Evolutionary conservation across 2,329 filamentous ascomycete genomes (phyloP).

Genomic region (Ophiostoma quercus): DNA sequence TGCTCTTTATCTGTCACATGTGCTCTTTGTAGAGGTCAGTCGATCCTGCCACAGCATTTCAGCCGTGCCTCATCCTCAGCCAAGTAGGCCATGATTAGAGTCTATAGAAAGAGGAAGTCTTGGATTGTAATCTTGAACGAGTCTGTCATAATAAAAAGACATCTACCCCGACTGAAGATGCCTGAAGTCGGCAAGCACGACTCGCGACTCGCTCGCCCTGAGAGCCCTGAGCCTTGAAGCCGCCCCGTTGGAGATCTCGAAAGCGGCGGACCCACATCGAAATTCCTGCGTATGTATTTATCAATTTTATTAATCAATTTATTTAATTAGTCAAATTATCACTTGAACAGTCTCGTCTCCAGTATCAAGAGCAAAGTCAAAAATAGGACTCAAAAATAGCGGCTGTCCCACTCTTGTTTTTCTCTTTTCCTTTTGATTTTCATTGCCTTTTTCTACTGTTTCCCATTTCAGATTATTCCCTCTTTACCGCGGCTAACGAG

Average conservation of each 20-base stretch:
- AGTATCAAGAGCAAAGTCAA: background rate
- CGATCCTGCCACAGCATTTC: background rate
- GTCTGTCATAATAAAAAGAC: too few relatives aligned
- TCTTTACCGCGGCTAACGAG: background rate
- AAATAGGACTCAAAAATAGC: background rate
- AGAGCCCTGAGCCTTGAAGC: background rate
- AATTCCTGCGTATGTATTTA: conserved; percentile 10
- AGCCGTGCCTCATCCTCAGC: background rate
- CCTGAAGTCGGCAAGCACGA: background rate
- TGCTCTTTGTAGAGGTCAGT: background rate
- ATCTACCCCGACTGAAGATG: background rate
- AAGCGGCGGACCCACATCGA: conserved; percentile 12
- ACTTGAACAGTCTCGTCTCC: too few relatives aligned
- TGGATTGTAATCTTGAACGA: too few relatives aligned
- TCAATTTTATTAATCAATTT: too few relatives aligned
- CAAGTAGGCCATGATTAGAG: background rate
- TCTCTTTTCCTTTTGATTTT: background rate
- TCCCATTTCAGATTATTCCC: background rate
- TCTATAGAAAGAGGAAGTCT: background rate
- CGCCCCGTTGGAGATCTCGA: conserved; percentile 15
- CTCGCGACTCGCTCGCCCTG: background rate
- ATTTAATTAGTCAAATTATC: too few relatives aligned
- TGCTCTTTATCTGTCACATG: background rate
- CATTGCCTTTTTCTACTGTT: too few relatives aligned
- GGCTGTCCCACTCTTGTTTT: background rate